Evolutionary conservation across 2,329 filamentous ascomycete genomes (phyloP), one percentile per base, ranked within the genome.

Genomic region (Trichoderma sp.): DNA sequence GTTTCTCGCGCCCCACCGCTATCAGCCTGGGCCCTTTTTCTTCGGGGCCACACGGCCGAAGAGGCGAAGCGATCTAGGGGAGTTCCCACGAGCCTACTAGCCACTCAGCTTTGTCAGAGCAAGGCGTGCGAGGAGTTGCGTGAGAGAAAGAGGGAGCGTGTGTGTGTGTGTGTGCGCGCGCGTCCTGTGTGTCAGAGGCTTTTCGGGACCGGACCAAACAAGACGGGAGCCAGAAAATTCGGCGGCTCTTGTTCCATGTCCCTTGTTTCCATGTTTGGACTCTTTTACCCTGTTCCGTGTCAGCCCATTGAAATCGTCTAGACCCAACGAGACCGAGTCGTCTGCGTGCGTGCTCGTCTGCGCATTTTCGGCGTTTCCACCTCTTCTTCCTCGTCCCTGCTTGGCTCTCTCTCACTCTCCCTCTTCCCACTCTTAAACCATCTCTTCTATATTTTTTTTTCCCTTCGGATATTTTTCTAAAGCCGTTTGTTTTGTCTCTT

Each of bases 1-100:
- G 62, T 58, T 64, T 59, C 44, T 64, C 45, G 30, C 34, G 62
- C 44, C 62, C 62, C 62, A 58, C 62, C 34, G 19, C 54, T 64
- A 64, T 64, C 61, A 59, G 45, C 26, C 15, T 64, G 47, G 62
- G 39, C 45, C 24, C 54, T 52, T 39, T 52, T 52, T 39, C 34
- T 47, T 64, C 62, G 62, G 62, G 43, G 54, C 30, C 62, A 59
- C 52, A 51, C 47, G 45, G 44, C 54, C 52, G 54, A 64, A 34
- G 26, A 26, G n/a, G 43, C 43, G 44, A 44, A 52, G 44, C 41
- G 10, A 39, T 39, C 26, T 47, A 48, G 52, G 21, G 30, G 17
- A 10, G 30, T 54, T 39, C 28, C 57, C 30, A 48, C 34, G 43
- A 30, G 7, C 30, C 7, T 5, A 7, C 30, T 39, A 39, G 48